Evolutionary conservation across 2,329 filamentous ascomycete species (phyloP), one percentile per base, ranked within the genome.

Genomic region (Thelonectria olida): DNA sequence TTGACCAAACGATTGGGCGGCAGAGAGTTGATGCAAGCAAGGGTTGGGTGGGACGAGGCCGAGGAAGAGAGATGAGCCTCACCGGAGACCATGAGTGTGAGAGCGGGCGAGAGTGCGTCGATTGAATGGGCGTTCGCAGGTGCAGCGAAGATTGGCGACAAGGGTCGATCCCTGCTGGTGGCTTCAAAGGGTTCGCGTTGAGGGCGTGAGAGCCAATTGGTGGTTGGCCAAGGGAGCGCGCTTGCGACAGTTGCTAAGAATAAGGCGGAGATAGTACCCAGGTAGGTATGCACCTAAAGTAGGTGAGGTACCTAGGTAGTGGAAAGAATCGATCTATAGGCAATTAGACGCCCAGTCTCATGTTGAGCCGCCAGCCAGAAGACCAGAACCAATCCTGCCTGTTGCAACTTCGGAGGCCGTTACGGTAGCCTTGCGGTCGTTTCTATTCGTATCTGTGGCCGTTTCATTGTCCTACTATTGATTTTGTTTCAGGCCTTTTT

Each of bases 191-290:
- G 23, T 34, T 53, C 17, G 48, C 48, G 5, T 19, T 25, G 38
- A 42, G 41, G 20, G 45, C 58, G 54, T 55, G 57, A 49, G 52
- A 59, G 64, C 67, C 67, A 67, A 70, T 70, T 65, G 67, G 54
- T 31, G 34, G 23, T n/a, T 34, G 22, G 41, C 55, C 38, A 42
- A 57, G 15, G 22, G 52, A 49, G 56, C 67, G 67, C 67, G 67
- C 67, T 70, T 70, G 66, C 57, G 64, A 66, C 55, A 49, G 44
- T 28, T 31, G 45, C 53, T n/a, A n/a, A n/a, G n/a, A n/a, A n/a
- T n/a, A n/a, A n/a, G n/a, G n/a, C n/a, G n/a, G n/a, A n/a, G n/a
- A n/a, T n/a, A n/a, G n/a, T n/a, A n/a, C n/a, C n/a, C n/a, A n/a
- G n/a, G n/a, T n/a, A n/a, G n/a, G n/a, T n/a, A n/a, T n/a, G n/a